These are phyloP conservation scores for Pleurotus sapidus DNA, from an alignment of 768 basidiomycete genomes.

Conservation along the genomic window DNA sequence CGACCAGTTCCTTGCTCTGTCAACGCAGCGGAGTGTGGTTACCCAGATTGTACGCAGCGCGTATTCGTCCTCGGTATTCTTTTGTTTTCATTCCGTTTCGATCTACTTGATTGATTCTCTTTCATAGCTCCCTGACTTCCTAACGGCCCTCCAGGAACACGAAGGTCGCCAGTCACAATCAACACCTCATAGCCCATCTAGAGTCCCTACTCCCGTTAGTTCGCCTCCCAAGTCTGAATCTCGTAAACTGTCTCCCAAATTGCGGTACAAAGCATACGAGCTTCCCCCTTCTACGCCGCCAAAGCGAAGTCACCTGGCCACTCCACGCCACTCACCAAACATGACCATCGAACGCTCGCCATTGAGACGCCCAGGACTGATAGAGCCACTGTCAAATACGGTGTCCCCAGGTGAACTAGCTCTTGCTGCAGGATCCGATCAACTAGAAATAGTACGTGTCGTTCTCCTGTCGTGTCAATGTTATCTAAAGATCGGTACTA, in stretches of 20 bases:
- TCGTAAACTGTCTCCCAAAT: slow-evolving; percentile 26
- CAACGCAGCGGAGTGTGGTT: slow-evolving; percentile 41
- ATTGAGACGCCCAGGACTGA: not conserved
- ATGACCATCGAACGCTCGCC: slow-evolving; percentile 8
- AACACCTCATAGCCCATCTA: not conserved
- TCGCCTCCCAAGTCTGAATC: slow-evolving; percentile 10
- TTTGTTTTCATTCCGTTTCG: not conserved
- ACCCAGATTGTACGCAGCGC: slow-evolving; percentile 44
- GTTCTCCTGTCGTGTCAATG: not conserved
- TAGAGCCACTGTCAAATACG: slow-evolving; percentile 19
- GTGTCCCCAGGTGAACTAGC: slow-evolving; percentile 45
- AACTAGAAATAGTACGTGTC: slow-evolving; percentile 22
- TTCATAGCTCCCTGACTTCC: slow-evolving; percentile 69
- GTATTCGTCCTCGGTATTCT: slow-evolving; percentile 53
- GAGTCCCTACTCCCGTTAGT: not conserved
- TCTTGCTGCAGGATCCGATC: slow-evolving; percentile 31
- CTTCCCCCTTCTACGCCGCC: slow-evolving; percentile 51
- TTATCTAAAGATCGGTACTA: not conserved
- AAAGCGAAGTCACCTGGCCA: slow-evolving; percentile 27
- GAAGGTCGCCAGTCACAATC: slow-evolving; percentile 14
- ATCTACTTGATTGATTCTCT: not conserved
- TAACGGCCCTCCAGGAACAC: slow-evolving; percentile 43
- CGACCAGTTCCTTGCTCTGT: slow-evolving; percentile 58
- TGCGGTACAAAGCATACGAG: slow-evolving; percentile 73
- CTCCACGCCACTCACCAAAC: slow-evolving; percentile 22